Evolutionary conservation across 2,329 filamentous ascomycete species (phyloP).

Genomic region (Hymenotorrendiella dingleyae): DNA sequence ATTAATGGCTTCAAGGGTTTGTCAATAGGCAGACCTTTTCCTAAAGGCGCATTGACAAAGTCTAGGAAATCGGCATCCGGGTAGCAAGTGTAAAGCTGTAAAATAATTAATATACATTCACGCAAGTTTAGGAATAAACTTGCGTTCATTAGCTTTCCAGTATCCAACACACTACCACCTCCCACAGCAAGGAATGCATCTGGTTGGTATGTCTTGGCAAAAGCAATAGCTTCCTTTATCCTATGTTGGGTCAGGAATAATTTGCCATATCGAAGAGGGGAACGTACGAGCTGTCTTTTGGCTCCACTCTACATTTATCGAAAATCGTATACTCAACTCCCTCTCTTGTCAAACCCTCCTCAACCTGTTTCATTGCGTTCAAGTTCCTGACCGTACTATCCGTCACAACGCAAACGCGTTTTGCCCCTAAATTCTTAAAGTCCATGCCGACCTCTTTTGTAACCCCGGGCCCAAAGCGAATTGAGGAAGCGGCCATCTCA

Average conservation of each 20-base stretch:
- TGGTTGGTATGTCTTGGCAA: conserved; percentile 71
- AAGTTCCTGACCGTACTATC: conserved; percentile 76
- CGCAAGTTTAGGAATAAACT: no score
- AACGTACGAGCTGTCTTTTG: conserved; percentile 83
- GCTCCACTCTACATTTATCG: conserved; percentile 76
- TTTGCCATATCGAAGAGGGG: background rate
- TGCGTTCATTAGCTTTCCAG: conserved; percentile 98
- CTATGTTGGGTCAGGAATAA: conserved; percentile 36
- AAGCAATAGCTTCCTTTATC: conserved; percentile 83
- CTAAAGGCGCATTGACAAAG: conserved; percentile 93
- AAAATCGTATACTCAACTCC: conserved; percentile 78
- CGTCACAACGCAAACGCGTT: conserved; percentile 87
- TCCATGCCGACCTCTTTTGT: conserved; percentile 99
- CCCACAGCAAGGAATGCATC: conserved; percentile 93
- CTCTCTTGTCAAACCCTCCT: conserved; percentile 71
- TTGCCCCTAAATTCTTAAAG: conserved; percentile 81
- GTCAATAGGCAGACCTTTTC: conserved; percentile 72
- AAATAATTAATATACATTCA: no score
- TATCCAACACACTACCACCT: conserved; percentile 93
- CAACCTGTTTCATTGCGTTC: conserved; percentile 83
- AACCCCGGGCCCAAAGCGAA: conserved; percentile 86
- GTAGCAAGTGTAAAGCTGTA: conserved; percentile 84
- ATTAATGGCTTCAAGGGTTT: conserved; percentile 68
- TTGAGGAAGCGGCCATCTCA: conserved; percentile 94
- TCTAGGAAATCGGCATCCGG: conserved; percentile 92